Base-by-base conservation (phyloP, 2,329 filamentous ascomycete species). In the Epichloe gansuensis region DNA sequence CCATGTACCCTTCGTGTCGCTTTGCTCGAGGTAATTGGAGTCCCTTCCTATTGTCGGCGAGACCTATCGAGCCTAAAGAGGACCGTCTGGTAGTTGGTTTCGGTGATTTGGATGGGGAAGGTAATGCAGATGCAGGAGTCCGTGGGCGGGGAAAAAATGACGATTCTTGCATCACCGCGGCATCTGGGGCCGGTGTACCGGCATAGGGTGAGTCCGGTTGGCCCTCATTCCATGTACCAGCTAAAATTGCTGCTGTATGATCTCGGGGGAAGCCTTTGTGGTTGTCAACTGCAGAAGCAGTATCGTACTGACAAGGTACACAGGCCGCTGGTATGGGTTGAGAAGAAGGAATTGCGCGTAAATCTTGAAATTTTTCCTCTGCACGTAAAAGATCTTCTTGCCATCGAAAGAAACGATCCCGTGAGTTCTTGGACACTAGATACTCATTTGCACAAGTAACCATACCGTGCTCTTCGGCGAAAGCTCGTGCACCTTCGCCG, bases 401-500 rank as follows among this genome's bases (percentile, higher is more conserved):
- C 93, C 93, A 98, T 54, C 82, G 81, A 44, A 80, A 63, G 72
- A 85, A 97, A 42, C 93, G 83, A 53, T 93, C 85, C 55, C 77
- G 76, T 17, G 93, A 86, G 56, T 82, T 85, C 50, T 78, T 82
- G 3, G 91, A 94, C n/a, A 96, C 76, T 17, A 98, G 74, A 43
- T 75, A 76, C 43, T 93, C 85, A 60, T 89, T 82, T 5, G 82
- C 77, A n/a, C 89, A 74, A 11, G 88, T 73, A 0, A 78, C 71
- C 64, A 97, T 80, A 8, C 87, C 84, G 58, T 89, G 79, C 54
- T 91, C 82, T 55, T 80, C 79, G 0, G 91, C 93, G 67, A 94
- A 98, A n/a, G 85, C 79, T 43, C 80, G 84, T 15, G 93, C 93
- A 11, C 93, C 93, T 58, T 87, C 76, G 36, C 89, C 88, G 11